These are phyloP conservation scores for Prunella vulgaris DNA, from an alignment of 257 asterid genomes.

Conservation along the genomic window DNA sequence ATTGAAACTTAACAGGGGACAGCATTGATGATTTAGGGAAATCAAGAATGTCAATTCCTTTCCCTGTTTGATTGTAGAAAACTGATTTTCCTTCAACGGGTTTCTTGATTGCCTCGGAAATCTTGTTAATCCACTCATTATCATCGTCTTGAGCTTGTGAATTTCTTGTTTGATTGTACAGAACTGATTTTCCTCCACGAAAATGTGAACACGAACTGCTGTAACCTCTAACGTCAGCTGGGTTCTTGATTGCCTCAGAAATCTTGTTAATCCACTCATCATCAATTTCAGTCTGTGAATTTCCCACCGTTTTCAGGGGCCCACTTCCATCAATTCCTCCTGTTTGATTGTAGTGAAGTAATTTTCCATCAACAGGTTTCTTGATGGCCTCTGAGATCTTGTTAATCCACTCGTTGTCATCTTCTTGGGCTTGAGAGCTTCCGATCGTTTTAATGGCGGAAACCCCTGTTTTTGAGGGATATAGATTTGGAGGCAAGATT, in stretches of 20 bases:
- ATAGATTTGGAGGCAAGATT: slow-evolving; percentile 34
- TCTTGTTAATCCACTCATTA: slow-evolving; percentile 27
- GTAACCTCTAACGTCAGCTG: no score
- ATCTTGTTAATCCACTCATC: slow-evolving; percentile 30
- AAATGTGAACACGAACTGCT: neutral
- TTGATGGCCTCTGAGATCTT: slow-evolving; percentile 25
- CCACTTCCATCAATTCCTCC: no score
- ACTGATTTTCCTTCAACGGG: neutral
- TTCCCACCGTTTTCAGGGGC: neutral
- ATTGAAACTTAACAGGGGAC: neutral
- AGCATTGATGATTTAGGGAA: neutral
- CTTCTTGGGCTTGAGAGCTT: neutral
- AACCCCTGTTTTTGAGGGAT: neutral
- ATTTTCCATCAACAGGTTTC: neutral
- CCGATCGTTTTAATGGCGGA: neutral
- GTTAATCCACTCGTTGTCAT: slow-evolving; percentile 25
- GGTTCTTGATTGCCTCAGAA: slow-evolving; percentile 23
- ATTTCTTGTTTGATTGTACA: neutral
- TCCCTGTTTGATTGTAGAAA: neutral
- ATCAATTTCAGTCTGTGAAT: neutral
- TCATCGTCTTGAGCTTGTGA: neutral
- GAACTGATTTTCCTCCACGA: neutral
- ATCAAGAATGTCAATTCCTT: neutral
- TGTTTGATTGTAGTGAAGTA: neutral
- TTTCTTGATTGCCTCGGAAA: slow-evolving; percentile 25